Evolutionary conservation across 345 rosid species (phyloP).

Genomic region (Camelina neglecta): DNA sequence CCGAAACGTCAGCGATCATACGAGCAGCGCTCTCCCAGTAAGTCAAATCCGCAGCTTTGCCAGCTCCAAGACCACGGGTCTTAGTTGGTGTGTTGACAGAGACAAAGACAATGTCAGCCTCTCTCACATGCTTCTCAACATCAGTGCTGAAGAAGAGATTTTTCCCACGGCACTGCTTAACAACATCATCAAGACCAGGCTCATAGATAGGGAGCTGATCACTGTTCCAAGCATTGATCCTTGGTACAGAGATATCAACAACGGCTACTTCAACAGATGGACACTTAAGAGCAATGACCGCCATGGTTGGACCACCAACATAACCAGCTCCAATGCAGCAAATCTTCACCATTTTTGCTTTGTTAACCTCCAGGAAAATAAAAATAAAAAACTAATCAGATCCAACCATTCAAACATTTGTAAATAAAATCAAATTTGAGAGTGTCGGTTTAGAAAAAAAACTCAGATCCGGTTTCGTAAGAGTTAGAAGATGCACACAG

Average conservation of each 20-base stretch:
- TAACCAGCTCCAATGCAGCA: slow-evolving; percentile 98
- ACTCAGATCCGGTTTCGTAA: slow-evolving; percentile 31
- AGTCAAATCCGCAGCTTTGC: slow-evolving; percentile 93
- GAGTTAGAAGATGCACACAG: slow-evolving; percentile 25
- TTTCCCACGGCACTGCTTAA: slow-evolving; percentile 83
- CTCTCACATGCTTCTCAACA: slow-evolving; percentile 80
- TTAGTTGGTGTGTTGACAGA: slow-evolving; percentile 94
- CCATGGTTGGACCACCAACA: slow-evolving; percentile 98
- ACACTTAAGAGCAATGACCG: slow-evolving; percentile 91
- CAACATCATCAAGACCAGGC: slow-evolving; percentile 87
- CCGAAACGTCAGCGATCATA: slow-evolving; percentile 88
- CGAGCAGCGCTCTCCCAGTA: slow-evolving; percentile 99
- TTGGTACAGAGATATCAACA: slow-evolving; percentile 79
- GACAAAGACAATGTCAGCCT: slow-evolving; percentile 90
- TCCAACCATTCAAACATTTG: no score
- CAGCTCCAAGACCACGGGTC: slow-evolving; percentile 91
- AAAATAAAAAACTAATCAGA: no score
- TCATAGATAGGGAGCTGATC: slow-evolving; percentile 90
- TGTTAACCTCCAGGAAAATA: neutral
- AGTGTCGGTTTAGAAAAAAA: no score
- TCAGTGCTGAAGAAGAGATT: slow-evolving; percentile 92
- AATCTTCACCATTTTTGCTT: slow-evolving; percentile 84
- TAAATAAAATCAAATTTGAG: no score
- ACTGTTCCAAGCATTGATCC: slow-evolving; percentile 88
- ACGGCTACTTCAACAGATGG: slow-evolving; percentile 86